Base-by-base conservation (phyloP, 225 moss, liverwort and hornwort genomes). In the Anthoceros angustus region DNA sequence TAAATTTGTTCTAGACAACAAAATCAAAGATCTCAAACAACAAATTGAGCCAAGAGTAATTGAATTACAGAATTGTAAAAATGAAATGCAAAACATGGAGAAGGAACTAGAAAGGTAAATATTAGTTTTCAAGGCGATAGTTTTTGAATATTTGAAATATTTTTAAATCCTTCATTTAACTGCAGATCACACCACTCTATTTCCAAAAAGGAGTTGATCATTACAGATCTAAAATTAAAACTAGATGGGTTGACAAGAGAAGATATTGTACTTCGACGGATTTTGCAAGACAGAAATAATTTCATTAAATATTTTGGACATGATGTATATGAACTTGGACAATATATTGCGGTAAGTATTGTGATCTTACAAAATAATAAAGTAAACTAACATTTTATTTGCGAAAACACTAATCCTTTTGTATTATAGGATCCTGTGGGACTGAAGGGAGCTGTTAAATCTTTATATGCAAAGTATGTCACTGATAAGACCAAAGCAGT, bases 1-100 rank as follows among this genome's bases (percentile, higher is more conserved):
- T 25, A 91, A 95, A 72, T 95, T 90, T 74, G 94, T 95, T 5
- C 41, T 95, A 12, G 90, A 95, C 60, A 88, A 81, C 16, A 90
- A 90, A 69, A 90, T 95, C 9, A 85, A 90, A 68, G 88, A 95
- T 25, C 70, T 91, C 6, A 81, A 78, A 39, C 77, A 86, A 66
- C 76, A 85, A 80, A 73, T 82, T 15, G 88, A 83, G 40, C 94
- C 94, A n/a, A 72, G 88, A 4, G 90, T 90, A 76, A 62, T 82
- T 25, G 88, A 90, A 63, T 71, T 95, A 23, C 42, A 82, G 74
- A 74, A 85, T 61, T 78, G 86, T 42, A 85, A 46, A 65, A 82
- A 85, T 39, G 81, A 64, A 3, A 42, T 95, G 0, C 69, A 72
- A 38, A 91, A 95, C 45, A 95, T 95, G 88, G 94, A 95, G 76